phyloP scores from a whole-genome alignment of 768 basidiomycete species.

The Leccinum rimulosum region DNA sequence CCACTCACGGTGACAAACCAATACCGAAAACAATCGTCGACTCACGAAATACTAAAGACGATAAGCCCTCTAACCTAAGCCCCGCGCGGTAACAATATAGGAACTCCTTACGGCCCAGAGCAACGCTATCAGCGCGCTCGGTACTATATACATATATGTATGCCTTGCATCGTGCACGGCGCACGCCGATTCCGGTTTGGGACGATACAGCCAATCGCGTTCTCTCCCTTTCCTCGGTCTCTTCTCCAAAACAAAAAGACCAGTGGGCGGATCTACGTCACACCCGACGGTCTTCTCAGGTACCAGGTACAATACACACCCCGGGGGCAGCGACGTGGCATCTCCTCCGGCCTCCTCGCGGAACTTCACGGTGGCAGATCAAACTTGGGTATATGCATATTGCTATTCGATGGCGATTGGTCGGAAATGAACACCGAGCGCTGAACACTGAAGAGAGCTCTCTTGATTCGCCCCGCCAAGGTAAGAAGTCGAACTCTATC shows the following conservation, averaged over 20 bases:
- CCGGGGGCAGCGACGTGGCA: neutral
- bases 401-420: neutral
- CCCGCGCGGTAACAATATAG: too few species aligned
- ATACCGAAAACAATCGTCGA: neutral
- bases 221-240: neutral
- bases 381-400: neutral
- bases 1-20: too few species aligned
- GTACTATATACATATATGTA: neutral
- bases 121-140: neutral
- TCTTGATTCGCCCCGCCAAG: neutral
- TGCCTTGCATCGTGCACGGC: neutral
- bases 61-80: too few species aligned
- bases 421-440: conserved; percentile 10
- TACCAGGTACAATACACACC: neutral
- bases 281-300: neutral
- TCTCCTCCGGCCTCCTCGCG: neutral
- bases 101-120: neutral
- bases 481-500: conserved; percentile 12
- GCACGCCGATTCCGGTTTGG: neutral
- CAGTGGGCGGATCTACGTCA: neutral
- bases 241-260: neutral
- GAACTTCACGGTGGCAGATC: neutral
- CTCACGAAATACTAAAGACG: neutral
- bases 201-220: neutral
- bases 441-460: neutral